A percentile compares a stretch with the other conserved stretches of the same genome.
Conservation (phyloP, 148 eudicot genomes). For the Vaccinium corymbosum region DNA sequence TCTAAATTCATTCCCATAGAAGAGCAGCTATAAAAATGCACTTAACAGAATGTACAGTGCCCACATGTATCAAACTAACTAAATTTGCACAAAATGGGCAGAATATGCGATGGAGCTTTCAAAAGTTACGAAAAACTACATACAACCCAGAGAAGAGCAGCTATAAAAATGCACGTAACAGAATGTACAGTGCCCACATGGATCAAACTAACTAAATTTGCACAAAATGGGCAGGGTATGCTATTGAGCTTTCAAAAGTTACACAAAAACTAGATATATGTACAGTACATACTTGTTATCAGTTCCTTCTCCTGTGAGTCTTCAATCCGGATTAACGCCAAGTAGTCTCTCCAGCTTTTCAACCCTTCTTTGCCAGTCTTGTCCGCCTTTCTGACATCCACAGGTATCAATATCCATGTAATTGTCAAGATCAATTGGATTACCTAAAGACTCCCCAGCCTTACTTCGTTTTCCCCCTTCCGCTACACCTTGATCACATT, state of each 20-base stretch:
- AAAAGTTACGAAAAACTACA: too few species aligned
- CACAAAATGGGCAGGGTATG: too few species aligned
- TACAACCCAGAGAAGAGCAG: too few species aligned
- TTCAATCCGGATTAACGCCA: not conserved
- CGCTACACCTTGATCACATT: not conserved
- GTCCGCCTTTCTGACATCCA: not conserved
- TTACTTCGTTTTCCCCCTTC: not conserved
- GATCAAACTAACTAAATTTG: too few species aligned
- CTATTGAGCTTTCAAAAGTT: not conserved
- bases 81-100: conserved; percentile 1
- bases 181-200: too few species aligned
- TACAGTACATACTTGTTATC: not conserved
- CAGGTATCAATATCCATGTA: not conserved
- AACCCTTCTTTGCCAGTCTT: conserved; percentile 6
- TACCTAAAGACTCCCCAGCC: not conserved
- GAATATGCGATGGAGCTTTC: too few species aligned
- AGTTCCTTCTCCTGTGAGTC: not conserved
- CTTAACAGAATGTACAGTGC: not conserved
- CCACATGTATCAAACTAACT: not conserved
- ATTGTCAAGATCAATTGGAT: conserved; percentile 10
- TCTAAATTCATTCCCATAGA: not conserved
- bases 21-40: not conserved
- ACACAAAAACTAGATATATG: not conserved
- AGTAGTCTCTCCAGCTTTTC: conserved; percentile 7
- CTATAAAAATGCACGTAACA: too few species aligned